Base-by-base conservation (phyloP, 108 stramenopile species). In the Cyclotella cryptica region DNA sequence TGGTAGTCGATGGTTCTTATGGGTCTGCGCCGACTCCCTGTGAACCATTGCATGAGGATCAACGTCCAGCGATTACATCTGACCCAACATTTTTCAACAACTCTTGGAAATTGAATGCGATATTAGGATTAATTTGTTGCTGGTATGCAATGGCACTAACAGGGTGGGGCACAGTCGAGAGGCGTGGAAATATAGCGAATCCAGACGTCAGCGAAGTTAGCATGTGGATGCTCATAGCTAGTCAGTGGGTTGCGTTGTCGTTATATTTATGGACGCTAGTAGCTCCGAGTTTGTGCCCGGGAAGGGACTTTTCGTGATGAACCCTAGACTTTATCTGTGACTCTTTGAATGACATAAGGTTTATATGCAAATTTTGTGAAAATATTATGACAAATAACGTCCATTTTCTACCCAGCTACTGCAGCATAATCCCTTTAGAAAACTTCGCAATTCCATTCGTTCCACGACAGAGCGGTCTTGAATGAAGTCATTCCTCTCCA, bases 121-220 rank as follows among this genome's bases (percentile, higher is more conserved):
- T 91, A 18, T 75, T 98, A 26, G 88, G 86, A 26, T 67, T 90
- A 53, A 77, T 88, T 35, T 80, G 80, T 42, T 83, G 77, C 66
- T 98, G 92, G 96, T 90, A 85, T 79, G 86, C 93, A 30, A 96
- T 97, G 96, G 84, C 90, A 29, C 84, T 98, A 35, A 97, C 98
- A 29, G 88, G 88, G 41, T 98, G 97, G 96, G 97, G 97, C 10
- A 78, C 89, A 0, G 87, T 94, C 41, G 79, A 91, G 57, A 72
- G 58, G n/a, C 80, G 87, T 40, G 92, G 93, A 19, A 66, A 71
- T 60, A 84, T 84, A 7, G 90, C 92, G 21, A 89, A 97, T 86
- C 95, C 95, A 18, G 75, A 88, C 41, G 89, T 90, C 3, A 93
- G 94, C 4, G 66, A 82, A 67, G 86, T 84, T 22, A 89, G 88